Conservation (phyloP, 2,329 filamentous ascomycete genomes). For the Piedraia hortae region DNA sequence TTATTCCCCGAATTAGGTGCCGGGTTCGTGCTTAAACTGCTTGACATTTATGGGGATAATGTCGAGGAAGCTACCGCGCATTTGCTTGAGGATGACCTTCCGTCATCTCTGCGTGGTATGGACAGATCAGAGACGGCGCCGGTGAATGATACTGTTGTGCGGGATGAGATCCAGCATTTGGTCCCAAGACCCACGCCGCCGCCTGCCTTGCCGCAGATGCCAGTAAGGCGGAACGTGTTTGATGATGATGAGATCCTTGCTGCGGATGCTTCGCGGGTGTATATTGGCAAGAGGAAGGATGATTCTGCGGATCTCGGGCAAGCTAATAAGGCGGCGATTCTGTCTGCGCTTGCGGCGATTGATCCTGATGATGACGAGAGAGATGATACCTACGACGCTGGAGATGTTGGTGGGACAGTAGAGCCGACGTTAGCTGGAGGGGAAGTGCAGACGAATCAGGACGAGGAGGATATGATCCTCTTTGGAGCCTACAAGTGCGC, state of each 20-base stretch:
- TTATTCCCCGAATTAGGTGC: conserved; percentile 70
- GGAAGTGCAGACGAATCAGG: conserved; percentile 15
- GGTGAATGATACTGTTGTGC: conserved; percentile 7
- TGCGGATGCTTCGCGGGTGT: conserved; percentile 38
- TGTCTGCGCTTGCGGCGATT: conserved; percentile 67
- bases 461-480: conserved; percentile 36
- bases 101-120: conserved; percentile 33
- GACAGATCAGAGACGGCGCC: conserved; percentile 39
- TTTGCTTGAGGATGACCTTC: conserved; percentile 51
- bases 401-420: conserved; percentile 71
- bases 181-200: conserved; percentile 29
- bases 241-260: conserved; percentile 53
- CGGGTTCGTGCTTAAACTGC: conserved; percentile 49
- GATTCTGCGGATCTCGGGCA: conserved; percentile 38
- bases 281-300: conserved; percentile 39
- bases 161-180: conserved; percentile 15
- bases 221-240: conserved; percentile 42
- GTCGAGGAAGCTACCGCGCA: conserved; percentile 57
- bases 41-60: conserved; percentile 54
- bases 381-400: conserved; percentile 86
- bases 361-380: conserved; percentile 88
- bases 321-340: conserved; percentile 57
- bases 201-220: conserved; percentile 14
- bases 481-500: conserved; percentile 43
- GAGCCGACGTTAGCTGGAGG: conserved; percentile 29